These are phyloP conservation scores for Trichoderma breve DNA, from an alignment of 2,329 filamentous ascomycete species.

Conservation along the genomic window DNA sequence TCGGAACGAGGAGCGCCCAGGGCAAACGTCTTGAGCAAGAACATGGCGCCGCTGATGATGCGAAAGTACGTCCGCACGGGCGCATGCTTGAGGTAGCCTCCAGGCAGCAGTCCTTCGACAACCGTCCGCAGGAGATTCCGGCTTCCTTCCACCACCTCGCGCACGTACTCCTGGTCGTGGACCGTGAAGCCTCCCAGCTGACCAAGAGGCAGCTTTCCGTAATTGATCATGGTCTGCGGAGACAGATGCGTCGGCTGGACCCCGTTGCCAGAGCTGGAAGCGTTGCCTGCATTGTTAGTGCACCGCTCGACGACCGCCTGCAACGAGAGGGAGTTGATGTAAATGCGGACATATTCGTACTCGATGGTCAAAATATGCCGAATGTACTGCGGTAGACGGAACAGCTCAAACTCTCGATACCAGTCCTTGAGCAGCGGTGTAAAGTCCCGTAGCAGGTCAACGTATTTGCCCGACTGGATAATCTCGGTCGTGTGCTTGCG, in stretches of 20 bases:
- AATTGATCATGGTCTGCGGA: constrained; percentile 63
- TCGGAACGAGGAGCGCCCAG: constrained; percentile 76
- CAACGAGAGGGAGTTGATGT: constrained; percentile 88
- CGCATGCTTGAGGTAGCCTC: constrained; percentile 75
- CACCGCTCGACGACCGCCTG: constrained; percentile 94
- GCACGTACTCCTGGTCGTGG: constrained; percentile 70
- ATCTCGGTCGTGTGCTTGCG: constrained; percentile 84
- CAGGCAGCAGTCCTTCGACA: constrained; percentile 71
- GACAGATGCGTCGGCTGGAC: constrained; percentile 44
- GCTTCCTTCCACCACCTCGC: constrained; percentile 73
- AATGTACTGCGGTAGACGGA: constrained; percentile 64
- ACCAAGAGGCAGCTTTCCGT: constrained; percentile 62
- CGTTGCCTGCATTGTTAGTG: constrained; percentile 66
- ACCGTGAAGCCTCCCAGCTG: constrained; percentile 62
- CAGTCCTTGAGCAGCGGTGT: constrained; percentile 75
- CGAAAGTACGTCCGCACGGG: constrained; percentile 83
- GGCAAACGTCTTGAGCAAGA: constrained; percentile 80
- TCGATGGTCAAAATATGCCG: constrained; percentile 84
- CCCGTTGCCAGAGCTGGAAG: constrained; percentile 38
- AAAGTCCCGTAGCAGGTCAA: constrained; percentile 75
- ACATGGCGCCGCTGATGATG: constrained; percentile 83
- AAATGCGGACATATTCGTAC: constrained; percentile 92
- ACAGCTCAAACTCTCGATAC: constrained; percentile 78
- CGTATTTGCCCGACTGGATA: constrained; percentile 82
- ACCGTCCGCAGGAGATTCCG: constrained; percentile 75